Evolutionary conservation across 352 stramenopile species (phyloP), one percentile per base, ranked within the genome.

Genomic region (Globisporangium paroecandrum): DNA sequence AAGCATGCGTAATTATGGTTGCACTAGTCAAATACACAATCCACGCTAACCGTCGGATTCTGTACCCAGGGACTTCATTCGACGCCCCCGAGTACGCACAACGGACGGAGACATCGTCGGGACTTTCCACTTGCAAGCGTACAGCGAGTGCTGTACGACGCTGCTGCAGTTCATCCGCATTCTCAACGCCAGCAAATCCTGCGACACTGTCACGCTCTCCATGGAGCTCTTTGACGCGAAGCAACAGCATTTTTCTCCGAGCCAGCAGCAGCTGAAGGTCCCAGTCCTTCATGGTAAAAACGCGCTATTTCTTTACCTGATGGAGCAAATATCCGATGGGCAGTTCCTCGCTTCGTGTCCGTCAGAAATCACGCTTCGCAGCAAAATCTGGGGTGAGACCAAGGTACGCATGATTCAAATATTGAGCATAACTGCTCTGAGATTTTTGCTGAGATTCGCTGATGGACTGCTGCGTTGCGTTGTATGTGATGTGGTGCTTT

Each of bases 181-280:
- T 24, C 72, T 91, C 27, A 95, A 95, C 62, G 78, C 81, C 13
- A 64, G 76, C 43, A 76, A 87, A 41, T 92, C 83, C 20, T 95
- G 87, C 53, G 87, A 95, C 62, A 90, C 85, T 0, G 61, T 93
- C 49, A 70, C 72, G 41, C 68, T 89, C 13, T 81, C 76, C 18
- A 76, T 86, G 58, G 75, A 64, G 10, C 77, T 81, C 71, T 85
- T 77, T 58, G 60, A 69, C 60, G 43, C 34, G 24, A 69, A 62
- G 38, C 6, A 24, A 34, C 27, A 22, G 34, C 54, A 38, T n/a
- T 43, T 60, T 8, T 24, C 13, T 49, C 15, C 29, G 7, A 43
- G 2, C 12, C 54, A 58, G 43, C 54, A 68, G 41, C 27, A 53
- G 18, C 8, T 7, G 13, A 20, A 47, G 12, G 15, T 38, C 5